These are phyloP conservation scores for Chloris gayana DNA, from an alignment of 176 grass and related monocot species.

Conservation along the genomic window DNA sequence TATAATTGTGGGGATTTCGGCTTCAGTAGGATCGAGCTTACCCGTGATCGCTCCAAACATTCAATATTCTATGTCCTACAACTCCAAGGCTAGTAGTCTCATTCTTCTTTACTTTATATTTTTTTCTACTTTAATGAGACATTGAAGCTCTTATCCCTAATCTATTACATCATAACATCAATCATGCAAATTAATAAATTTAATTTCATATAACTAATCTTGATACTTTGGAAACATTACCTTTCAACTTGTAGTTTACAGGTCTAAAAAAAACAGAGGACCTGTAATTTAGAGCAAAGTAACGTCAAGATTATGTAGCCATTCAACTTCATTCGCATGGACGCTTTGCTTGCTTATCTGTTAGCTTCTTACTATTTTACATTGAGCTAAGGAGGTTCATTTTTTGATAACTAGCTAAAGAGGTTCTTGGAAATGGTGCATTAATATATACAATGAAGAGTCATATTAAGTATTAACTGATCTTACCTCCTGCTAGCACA, in stretches of 20 bases:
- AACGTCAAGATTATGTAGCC: neutral
- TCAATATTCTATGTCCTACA: constrained; percentile 13
- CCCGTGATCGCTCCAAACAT: constrained; percentile 4
- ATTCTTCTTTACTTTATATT: neutral
- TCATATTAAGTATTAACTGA: neutral
- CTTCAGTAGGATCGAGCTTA: neutral
- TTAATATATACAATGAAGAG: neutral
- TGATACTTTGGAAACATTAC: neutral
- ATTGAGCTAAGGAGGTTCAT: neutral
- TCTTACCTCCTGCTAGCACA: neutral
- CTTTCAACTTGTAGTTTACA: neutral
- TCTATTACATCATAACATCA: neutral
- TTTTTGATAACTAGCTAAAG: too few species aligned
- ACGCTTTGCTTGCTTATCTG: neutral
- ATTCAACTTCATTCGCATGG: neutral
- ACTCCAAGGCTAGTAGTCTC: neutral
- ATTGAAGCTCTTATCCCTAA: neutral
- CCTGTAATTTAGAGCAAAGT: neutral
- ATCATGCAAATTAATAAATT: too few species aligned
- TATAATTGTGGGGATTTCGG: neutral
- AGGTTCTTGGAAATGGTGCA: neutral
- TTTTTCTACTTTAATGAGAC: neutral
- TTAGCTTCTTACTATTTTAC: neutral
- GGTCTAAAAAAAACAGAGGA: neutral
- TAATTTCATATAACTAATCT: neutral